Conservation (phyloP, 768 basidiomycete genomes). For the Lactarius sanguifluus region DNA sequence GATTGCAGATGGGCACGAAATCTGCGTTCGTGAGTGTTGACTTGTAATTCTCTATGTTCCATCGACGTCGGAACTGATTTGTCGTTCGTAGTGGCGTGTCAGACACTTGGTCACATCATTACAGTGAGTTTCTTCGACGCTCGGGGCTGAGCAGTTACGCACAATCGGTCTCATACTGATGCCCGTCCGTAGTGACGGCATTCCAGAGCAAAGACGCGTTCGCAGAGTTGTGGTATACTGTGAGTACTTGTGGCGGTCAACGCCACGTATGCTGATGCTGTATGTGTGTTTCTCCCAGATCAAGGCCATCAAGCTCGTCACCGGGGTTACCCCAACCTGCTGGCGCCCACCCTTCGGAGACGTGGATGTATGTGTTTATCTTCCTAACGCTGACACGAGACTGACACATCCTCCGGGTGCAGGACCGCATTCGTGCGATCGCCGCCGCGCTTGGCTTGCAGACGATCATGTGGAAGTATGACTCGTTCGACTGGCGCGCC, state of each 20-base stretch:
- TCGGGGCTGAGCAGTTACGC: too few relatives aligned
- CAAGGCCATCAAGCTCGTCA: constrained; percentile 53
- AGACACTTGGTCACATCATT: constrained; percentile 55
- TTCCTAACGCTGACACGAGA: background rate
- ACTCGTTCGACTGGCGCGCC: constrained; percentile 66
- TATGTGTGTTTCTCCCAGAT: constrained; percentile 35
- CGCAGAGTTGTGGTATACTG: constrained; percentile 74
- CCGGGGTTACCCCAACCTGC: constrained; percentile 58
- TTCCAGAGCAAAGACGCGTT: constrained; percentile 65
- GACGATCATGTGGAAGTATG: constrained; percentile 72
- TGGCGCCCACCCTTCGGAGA: constrained; percentile 67
- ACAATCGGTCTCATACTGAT: background rate
- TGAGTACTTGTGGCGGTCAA: constrained; percentile 33
- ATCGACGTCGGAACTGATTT: background rate
- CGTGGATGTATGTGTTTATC: constrained; percentile 44
- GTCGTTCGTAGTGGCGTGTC: background rate
- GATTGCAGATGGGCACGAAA: constrained; percentile 56
- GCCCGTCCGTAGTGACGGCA: constrained; percentile 47
- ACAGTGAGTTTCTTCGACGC: constrained; percentile 36
- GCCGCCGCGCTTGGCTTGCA: constrained; percentile 64
- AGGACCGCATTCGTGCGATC: constrained; percentile 70
- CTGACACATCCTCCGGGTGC: background rate
- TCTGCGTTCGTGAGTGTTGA: constrained; percentile 49
- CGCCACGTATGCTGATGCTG: background rate
- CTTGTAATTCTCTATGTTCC: background rate